Percentiles rank a stretch among this genome's conserved stretches.
These are phyloP conservation scores for Rosa chinensis DNA, from an alignment of 306 rosid species.

Conservation along the genomic window DNA sequence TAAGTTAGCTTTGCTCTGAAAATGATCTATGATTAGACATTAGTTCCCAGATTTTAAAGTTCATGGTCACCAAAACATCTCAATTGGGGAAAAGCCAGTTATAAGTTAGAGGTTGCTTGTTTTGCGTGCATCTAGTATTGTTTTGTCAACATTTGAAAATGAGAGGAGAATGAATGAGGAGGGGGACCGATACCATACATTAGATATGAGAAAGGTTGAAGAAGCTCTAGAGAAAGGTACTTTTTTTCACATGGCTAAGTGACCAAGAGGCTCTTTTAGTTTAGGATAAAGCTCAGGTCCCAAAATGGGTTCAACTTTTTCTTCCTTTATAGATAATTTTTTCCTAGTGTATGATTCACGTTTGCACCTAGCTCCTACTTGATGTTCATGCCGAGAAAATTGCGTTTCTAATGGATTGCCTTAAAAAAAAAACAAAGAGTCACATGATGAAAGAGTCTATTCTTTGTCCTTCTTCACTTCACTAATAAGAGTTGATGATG, in stretches of 20 bases:
- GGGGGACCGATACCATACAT: constrained; percentile 26
- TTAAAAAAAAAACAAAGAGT: not conserved
- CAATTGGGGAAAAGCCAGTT: constrained; percentile 28
- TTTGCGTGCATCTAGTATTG: constrained; percentile 28
- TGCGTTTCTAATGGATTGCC: not conserved
- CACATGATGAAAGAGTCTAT: not conserved
- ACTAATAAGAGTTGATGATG: not conserved
- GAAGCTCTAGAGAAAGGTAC: not conserved
- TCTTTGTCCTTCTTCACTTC: not conserved
- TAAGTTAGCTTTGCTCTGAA: constrained; percentile 9
- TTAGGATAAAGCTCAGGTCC: not conserved
- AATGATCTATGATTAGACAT: constrained; percentile 15
- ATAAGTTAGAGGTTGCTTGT: constrained; percentile 33
- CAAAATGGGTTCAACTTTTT: not conserved
- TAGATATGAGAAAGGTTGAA: not conserved
- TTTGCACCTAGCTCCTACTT: not conserved
- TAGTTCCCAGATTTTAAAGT: not conserved
- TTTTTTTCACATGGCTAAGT: constrained; percentile 2
- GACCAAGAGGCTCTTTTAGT: not conserved
- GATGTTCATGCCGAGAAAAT: not conserved
- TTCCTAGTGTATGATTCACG: not conserved
- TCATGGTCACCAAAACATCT: constrained; percentile 5
- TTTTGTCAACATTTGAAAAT: constrained; percentile 40
- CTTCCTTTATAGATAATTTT: not conserved
- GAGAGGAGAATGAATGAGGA: constrained; percentile 3